Evolutionary conservation across 2,329 filamentous ascomycete species (phyloP), one percentile per base, ranked within the genome.

Genomic region (Apiospora saccharicola): DNA sequence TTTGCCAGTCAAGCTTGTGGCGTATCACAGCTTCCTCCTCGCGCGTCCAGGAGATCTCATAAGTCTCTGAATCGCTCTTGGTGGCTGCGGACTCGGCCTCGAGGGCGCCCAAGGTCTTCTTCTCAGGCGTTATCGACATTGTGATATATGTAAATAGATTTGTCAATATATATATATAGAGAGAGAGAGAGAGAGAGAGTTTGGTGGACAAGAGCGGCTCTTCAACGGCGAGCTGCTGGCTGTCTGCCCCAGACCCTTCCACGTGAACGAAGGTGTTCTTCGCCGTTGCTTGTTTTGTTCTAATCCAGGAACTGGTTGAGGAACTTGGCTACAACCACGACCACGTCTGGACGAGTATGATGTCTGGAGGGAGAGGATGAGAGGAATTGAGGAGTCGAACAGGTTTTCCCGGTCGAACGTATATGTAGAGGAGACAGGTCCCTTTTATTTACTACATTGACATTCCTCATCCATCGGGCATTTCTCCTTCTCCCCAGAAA

Each of bases 1-100:
- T 82, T 73, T 86, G 84, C 79, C 82, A 84, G 78, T 90, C 88
- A 57, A 90, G 80, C 80, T 87, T 88, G 74, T 83, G 85, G 72
- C 86, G 83, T 24, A 89, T 80, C 0, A 76, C 78, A 24, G 78
- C 83, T 79, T 89, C 87, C 74, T 89, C 87, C 68, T 83, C 85
- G 47, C 81, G 80, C 5, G 86, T 86, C 87, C 87, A 89, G n/a
- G 74, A 70, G 47, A 78, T 79, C 12, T 72, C 76, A 41, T 26
- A 47, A 12, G 68, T 70, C 34, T 70, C 68, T 34, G 68, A 70
- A n/a, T 79, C 75, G 68, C 78, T 79, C 76, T 77, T 79, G 43
- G 75, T 51, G 70, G 67, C 44, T 24, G 64, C 75, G 37, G 37
- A 41, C 64, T 79, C 79, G 61, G 77, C 70, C 71, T 75, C 68